phyloP scores from a whole-genome alignment of 805 yeast species.

The Maudiozyma serrabonitensis region DNA sequence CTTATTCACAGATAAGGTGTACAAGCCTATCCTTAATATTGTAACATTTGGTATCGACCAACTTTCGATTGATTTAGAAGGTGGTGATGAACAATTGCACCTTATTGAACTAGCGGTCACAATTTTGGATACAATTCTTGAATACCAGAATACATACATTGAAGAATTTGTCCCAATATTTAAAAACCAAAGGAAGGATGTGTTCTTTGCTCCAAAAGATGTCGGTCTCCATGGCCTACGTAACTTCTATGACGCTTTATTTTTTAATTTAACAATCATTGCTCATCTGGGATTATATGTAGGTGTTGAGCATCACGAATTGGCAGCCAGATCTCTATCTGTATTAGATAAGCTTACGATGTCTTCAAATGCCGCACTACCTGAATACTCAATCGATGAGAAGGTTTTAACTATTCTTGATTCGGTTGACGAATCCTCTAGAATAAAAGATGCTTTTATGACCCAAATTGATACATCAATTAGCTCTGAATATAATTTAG shows the following conservation, averaged over 20 bases:
- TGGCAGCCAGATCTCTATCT: conserved; percentile 46
- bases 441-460: conserved; percentile 65
- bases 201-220: conserved; percentile 25
- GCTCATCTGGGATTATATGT: conserved; percentile 69
- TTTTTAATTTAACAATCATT: conserved; percentile 60
- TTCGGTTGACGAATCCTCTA: conserved; percentile 66
- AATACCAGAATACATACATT: conserved; percentile 49
- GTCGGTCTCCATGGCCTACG: conserved; percentile 50
- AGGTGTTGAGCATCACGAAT: conserved; percentile 41
- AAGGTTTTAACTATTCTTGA: conserved; percentile 62
- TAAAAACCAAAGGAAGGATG: conserved; percentile 20
- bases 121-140: conserved; percentile 38
- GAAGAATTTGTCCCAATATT: conserved; percentile 32
- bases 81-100: conserved; percentile 21
- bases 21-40: conserved; percentile 46
- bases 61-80: conserved; percentile 24
- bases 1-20: conserved; percentile 50
- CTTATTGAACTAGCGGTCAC: conserved; percentile 35
- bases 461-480: conserved; percentile 49
- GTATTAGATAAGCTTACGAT: conserved; percentile 44
- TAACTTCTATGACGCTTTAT: conserved; percentile 61
- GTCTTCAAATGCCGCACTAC: conserved; percentile 20
- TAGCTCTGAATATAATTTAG: conserved; percentile 32
- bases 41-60: conserved; percentile 52
- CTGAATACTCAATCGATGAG: conserved; percentile 39